Evolutionary conservation across 2,329 filamentous ascomycete species (phyloP), one percentile per base, ranked within the genome.

Genomic region (Fusarium equiseti): DNA sequence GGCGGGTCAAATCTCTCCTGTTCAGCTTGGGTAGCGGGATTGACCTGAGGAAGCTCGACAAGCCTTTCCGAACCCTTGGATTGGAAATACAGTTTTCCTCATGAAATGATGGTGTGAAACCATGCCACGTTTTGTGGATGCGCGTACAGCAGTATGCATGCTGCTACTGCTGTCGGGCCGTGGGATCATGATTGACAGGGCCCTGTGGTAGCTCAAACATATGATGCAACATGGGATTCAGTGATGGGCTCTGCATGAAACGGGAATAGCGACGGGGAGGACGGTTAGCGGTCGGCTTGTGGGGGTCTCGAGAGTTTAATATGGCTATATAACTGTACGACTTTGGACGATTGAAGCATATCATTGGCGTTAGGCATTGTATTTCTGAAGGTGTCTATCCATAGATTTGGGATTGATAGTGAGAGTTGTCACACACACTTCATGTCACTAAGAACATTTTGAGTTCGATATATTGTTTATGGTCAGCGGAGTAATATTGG

Each of bases 21-120:
- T 97, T 98, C 79, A 97, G 94, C 74, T 86, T 97, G 44, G 96
- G 96, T 12, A 93, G 94, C 61, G 93, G 90, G 53, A 89, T 99
- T 59, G 94, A 97, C 77, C 85, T 96, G 76, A 90, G 89, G 76
- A 89, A 88, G 75, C 85, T 90, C 70, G 92, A 95, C 78, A 91
- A 92, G 76, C 91, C 93, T 42, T 92, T 96, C 76, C 88, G 91
- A 67, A 92, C 89, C 8, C 84, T 96, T 60, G 93, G 93, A 15
- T 80, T 96, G 59, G 92, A 95, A 81, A 85, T 96, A 46, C 92
- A 95, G 77, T 96, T 94, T 81, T 95, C 92, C 13, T 94, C 91
- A 26, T 94, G 83, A 90, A 52, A 42, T 44, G 31, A 45, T 43
- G 49, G 32, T 15, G 44, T 45, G 58, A 26, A 22, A 35, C 50